A percentile compares a stretch with the other conserved stretches of the same genome.
Conservation (phyloP, 176 grass and related monocot genomes). For the Oryza rufipogon region DNA sequence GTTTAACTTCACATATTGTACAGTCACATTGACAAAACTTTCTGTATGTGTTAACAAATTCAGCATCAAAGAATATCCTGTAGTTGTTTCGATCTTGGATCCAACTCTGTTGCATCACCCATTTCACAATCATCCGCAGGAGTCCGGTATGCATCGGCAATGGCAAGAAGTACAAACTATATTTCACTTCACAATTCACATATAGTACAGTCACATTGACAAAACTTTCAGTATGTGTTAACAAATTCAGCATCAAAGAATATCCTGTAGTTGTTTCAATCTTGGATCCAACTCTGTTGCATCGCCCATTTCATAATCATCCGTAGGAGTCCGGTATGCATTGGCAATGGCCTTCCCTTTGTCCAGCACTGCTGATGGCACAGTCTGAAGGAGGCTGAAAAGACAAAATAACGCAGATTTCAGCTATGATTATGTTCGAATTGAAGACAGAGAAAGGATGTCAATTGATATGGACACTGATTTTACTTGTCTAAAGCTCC, state of each 20-base stretch:
- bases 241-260: slow-evolving; percentile 57
- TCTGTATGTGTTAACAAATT: neutral
- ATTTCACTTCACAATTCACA: neutral
- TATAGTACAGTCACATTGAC: neutral
- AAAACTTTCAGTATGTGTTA: neutral
- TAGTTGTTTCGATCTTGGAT: slow-evolving; percentile 65
- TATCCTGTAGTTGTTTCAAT: slow-evolving; percentile 62
- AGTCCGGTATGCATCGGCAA: slow-evolving; percentile 84
- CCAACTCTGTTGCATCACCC: slow-evolving; percentile 35
- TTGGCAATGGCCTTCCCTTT: slow-evolving; percentile 98
- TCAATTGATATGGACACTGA: neutral
- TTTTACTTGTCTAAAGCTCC: slow-evolving; percentile 80
- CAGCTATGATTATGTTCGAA: slow-evolving; percentile 5
- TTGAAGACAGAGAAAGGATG: neutral
- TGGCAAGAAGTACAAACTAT: slow-evolving; percentile 37
- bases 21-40: neutral
- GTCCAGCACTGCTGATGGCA: slow-evolving; percentile 67
- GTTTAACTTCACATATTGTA: no score
- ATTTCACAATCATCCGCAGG: slow-evolving; percentile 52
- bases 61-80: slow-evolving; percentile 68
- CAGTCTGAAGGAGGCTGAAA: slow-evolving; percentile 84
- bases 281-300: slow-evolving; percentile 52
- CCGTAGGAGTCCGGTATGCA: slow-evolving; percentile 65
- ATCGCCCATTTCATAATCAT: slow-evolving; percentile 42
- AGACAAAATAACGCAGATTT: neutral